Evolutionary conservation across 768 basidiomycete species (phyloP).

Genomic region (Phylloporus sp.): DNA sequence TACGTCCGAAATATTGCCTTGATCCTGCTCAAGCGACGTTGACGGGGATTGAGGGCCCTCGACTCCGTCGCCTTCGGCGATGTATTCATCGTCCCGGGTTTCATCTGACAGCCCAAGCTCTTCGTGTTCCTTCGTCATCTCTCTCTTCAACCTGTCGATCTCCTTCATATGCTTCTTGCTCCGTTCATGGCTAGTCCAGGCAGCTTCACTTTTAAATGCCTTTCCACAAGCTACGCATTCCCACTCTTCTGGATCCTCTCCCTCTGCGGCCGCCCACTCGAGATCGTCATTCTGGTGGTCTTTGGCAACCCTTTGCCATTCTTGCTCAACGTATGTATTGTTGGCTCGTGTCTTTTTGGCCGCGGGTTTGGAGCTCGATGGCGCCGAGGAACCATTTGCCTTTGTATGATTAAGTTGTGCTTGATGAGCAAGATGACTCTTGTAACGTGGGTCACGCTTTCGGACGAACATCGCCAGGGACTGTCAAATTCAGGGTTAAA

Average conservation of each 20-base stretch:
- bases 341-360: slow-evolving; percentile 23
- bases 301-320: slow-evolving; percentile 73
- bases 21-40: slow-evolving; percentile 8
- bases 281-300: slow-evolving; percentile 42
- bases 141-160: slow-evolving; percentile 66
- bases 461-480: slow-evolving; percentile 69
- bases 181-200: slow-evolving; percentile 94
- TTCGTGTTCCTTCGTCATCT: slow-evolving; percentile 74
- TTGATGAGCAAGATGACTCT: slow-evolving; percentile 50
- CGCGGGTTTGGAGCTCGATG: slow-evolving; percentile 21
- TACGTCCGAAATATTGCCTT: slow-evolving; percentile 2
- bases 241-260: slow-evolving; percentile 73
- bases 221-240: slow-evolving; percentile 96
- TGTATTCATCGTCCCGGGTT: slow-evolving; percentile 22
- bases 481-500: slow-evolving; percentile 33
- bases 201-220: slow-evolving; percentile 83
- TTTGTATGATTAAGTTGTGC: slow-evolving; percentile 35
- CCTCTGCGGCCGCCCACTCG: slow-evolving; percentile 71
- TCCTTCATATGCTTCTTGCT: slow-evolving; percentile 92
- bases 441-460: slow-evolving; percentile 88
- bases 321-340: slow-evolving; percentile 70
- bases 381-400: slow-evolving; percentile 27
- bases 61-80: slow-evolving; percentile 8
- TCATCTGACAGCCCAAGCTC: slow-evolving; percentile 50
- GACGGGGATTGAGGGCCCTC: slow-evolving; percentile 10